Base-by-base conservation (phyloP, 106 monocot species). In the Hemerocallis citrina region DNA sequence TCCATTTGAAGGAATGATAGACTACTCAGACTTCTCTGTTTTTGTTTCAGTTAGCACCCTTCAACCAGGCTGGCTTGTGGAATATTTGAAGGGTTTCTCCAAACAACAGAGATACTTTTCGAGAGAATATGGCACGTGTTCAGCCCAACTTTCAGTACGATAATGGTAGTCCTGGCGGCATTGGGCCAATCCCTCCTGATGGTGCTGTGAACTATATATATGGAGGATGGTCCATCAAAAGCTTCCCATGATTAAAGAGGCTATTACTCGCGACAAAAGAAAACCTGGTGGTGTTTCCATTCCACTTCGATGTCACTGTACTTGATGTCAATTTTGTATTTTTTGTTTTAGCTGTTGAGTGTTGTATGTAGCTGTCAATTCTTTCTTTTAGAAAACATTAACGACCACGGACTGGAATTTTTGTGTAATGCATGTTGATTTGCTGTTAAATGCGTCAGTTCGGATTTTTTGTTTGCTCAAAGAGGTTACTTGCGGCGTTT, bases 1-100 rank as follows among this genome's bases (percentile, higher is more conserved):
- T 30, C 98, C 98, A 15, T 99, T 99, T 43, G 92, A 99, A 69
- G 98, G 98, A 34, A 79, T 82, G 64, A n/a, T 92, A 5, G 91
- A 99, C 66, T 99, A 92, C 70, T 64, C 81, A 16, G 67, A 79
- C 1, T 88, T 99, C 55, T 67, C 85, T 0, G 39, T 99, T 54
- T 99, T 85, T 41, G 77, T 92, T 0, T 80, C 92, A 0, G 88
- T 79, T 21, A 55, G 55, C 25, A 88, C 98, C 9, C 58, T 92
- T 74, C 74, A 74, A 34, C 79, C 76, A 32, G 65, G 70, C 12
- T 88, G 84, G 87, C 75, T 99, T 1, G 82, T 78, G 5, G 37
- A 57, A 15, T 39, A 82, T 48, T 56, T 99, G 43, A 85, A 77
- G 43, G 75, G 52, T 4, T 65, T 99, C 11, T 63, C 98, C 0